A percentile compares a stretch with the other conserved stretches of the same genome.
Evolutionary conservation across 2,329 filamentous ascomycete genomes (phyloP).

Genomic region (Xylariaceae sp.): DNA sequence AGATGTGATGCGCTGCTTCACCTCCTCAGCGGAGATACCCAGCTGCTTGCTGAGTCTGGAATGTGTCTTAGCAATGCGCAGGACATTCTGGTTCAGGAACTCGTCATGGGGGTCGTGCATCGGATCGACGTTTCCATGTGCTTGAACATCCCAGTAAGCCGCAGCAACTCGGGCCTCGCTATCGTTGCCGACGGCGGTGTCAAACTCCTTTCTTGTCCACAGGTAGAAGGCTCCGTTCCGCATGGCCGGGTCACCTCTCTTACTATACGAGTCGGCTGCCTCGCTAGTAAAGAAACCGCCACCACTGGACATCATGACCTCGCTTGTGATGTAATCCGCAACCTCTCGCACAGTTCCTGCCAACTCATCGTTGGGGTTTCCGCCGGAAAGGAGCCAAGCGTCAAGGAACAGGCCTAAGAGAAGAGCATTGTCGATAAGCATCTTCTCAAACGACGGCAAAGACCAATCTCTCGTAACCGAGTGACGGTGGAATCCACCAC

Average conservation of each 20-base stretch:
- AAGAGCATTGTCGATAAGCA: constrained; percentile 88
- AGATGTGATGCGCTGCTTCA: constrained; percentile 59
- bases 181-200: constrained; percentile 61
- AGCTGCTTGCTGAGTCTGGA: constrained; percentile 70
- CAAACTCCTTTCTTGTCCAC: constrained; percentile 85
- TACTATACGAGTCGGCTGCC: constrained; percentile 78
- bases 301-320: constrained; percentile 58
- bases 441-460: constrained; percentile 94
- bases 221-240: constrained; percentile 91
- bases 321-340: constrained; percentile 74
- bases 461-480: constrained; percentile 91
- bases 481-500: constrained; percentile 62
- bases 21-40: constrained; percentile 62
- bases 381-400: constrained; percentile 61
- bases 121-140: constrained; percentile 79
- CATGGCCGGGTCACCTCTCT: constrained; percentile 71
- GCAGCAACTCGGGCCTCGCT: constrained; percentile 69
- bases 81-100: constrained; percentile 88
- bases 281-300: constrained; percentile 86
- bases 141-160: constrained; percentile 75
- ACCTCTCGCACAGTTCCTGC: constrained; percentile 75
- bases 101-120: constrained; percentile 87
- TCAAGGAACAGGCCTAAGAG: constrained; percentile 80
- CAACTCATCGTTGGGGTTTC: constrained; percentile 60
- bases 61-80: constrained; percentile 64